Conservation (phyloP, 495 filamentous ascomycete species). For the Neurospora sp. region DNA sequence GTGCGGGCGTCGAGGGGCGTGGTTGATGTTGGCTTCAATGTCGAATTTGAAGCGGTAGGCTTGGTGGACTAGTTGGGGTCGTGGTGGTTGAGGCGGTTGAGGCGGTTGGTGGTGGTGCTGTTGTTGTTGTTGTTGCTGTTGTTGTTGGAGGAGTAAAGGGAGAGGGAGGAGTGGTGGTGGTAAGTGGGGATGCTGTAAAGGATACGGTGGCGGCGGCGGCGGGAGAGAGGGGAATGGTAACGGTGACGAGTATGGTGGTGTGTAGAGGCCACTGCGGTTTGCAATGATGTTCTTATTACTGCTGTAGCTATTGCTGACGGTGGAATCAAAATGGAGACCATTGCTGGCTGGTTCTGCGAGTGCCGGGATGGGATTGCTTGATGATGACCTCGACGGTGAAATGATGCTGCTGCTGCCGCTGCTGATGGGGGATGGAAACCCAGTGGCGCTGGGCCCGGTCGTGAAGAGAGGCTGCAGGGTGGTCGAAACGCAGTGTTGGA, state of each 20-base stretch:
- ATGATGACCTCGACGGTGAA: background rate
- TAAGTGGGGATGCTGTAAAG: background rate
- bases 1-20: slow-evolving; percentile 31
- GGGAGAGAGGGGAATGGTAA: background rate
- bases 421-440: slow-evolving; percentile 3
- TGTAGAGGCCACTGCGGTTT: background rate
- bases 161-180: background rate
- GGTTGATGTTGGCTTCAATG: slow-evolving; percentile 38
- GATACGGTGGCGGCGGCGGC: background rate
- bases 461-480: background rate
- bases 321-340: background rate
- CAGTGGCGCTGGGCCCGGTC: background rate
- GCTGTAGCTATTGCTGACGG: background rate
- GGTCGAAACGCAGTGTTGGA: background rate
- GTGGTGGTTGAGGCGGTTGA: background rate
- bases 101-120: slow-evolving; percentile 2
- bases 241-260: background rate
- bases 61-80: slow-evolving; percentile 28
- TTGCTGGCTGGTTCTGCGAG: background rate
- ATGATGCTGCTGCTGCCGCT: background rate
- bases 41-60: slow-evolving; percentile 41
- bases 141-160: background rate
- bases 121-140: background rate
- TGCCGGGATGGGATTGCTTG: background rate
- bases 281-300: background rate